These are phyloP conservation scores for Pisolithus thermaeus DNA, from an alignment of 1,284 basidiomycete species.

Conservation along the genomic window DNA sequence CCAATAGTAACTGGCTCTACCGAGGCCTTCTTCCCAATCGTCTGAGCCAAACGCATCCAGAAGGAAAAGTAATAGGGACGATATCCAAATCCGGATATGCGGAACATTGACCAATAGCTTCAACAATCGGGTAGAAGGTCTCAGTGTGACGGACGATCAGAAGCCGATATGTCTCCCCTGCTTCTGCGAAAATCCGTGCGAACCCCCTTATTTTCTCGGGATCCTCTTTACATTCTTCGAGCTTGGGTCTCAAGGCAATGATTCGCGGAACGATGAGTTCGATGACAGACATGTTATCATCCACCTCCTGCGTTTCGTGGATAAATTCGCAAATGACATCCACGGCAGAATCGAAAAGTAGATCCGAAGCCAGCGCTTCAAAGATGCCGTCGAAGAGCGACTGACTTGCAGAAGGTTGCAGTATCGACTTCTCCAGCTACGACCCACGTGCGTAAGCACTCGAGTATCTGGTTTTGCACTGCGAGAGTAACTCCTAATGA, in stretches of 20 bases:
- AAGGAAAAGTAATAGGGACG: slow-evolving; percentile 96
- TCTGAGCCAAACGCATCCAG: slow-evolving; percentile 91
- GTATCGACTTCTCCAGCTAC: slow-evolving; percentile 80
- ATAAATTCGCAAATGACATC: slow-evolving; percentile 93
- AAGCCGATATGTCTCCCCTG: slow-evolving; percentile 91
- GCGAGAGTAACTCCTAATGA: slow-evolving; percentile 70
- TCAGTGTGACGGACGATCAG: slow-evolving; percentile 88
- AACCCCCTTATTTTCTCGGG: slow-evolving; percentile 87
- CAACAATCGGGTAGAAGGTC: slow-evolving; percentile 89
- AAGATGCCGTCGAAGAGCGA: slow-evolving; percentile 85
- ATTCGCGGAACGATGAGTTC: slow-evolving; percentile 82
- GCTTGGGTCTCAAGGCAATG: slow-evolving; percentile 63
- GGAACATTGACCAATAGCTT: slow-evolving; percentile 92
- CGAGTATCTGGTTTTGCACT: slow-evolving; percentile 86
- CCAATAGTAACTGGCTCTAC: slow-evolving; percentile 67
- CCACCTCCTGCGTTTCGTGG: slow-evolving; percentile 96
- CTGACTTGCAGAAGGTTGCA: slow-evolving; percentile 60
- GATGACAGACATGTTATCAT: slow-evolving; percentile 90
- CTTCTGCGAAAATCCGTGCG: slow-evolving; percentile 90
- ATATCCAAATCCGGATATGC: slow-evolving; percentile 93
- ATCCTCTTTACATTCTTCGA: slow-evolving; percentile 66
- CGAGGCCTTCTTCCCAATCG: slow-evolving; percentile 68
- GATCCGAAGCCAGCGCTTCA: slow-evolving; percentile 77
- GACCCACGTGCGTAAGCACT: slow-evolving; percentile 86
- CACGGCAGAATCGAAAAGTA: slow-evolving; percentile 89